These are phyloP conservation scores for Paraphoma sp. DNA, from an alignment of 2,329 filamentous ascomycete species.

Conservation along the genomic window DNA sequence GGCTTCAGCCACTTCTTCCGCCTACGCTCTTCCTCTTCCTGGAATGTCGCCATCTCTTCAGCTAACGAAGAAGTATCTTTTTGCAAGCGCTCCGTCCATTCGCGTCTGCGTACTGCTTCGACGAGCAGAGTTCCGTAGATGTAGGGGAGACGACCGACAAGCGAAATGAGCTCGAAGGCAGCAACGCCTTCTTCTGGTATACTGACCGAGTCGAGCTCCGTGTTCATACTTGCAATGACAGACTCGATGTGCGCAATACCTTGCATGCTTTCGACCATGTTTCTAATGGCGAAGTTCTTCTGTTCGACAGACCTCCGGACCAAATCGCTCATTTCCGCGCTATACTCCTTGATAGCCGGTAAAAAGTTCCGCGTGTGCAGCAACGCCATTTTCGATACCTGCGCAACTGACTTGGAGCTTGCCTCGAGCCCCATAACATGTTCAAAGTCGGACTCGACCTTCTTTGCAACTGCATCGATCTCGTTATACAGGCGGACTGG, in stretches of 20 bases:
- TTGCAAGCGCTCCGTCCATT: conserved; percentile 91
- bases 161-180: conserved; percentile 79
- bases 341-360: conserved; percentile 65
- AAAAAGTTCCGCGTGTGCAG: conserved; percentile 69
- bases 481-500: conserved; percentile 76
- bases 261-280: conserved; percentile 78
- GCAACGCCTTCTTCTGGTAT: conserved; percentile 77
- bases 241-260: conserved; percentile 81
- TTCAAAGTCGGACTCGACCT: conserved; percentile 86
- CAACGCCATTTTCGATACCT: conserved; percentile 69
- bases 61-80: conserved; percentile 84
- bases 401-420: conserved; percentile 68
- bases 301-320: conserved; percentile 62
- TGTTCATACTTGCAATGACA: conserved; percentile 73
- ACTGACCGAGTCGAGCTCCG: conserved; percentile 73
- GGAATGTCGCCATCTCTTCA: conserved; percentile 90
- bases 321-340: conserved; percentile 62
- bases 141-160: conserved; percentile 82
- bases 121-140: conserved; percentile 89
- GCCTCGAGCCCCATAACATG: conserved; percentile 73
- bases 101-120: conserved; percentile 83
- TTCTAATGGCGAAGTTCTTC: conserved; percentile 71
- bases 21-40: conserved; percentile 89
- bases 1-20: conserved; percentile 89
- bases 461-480: conserved; percentile 83